Conservation (phyloP, 768 basidiomycete genomes). For the Gelatoporia subvermispora region DNA sequence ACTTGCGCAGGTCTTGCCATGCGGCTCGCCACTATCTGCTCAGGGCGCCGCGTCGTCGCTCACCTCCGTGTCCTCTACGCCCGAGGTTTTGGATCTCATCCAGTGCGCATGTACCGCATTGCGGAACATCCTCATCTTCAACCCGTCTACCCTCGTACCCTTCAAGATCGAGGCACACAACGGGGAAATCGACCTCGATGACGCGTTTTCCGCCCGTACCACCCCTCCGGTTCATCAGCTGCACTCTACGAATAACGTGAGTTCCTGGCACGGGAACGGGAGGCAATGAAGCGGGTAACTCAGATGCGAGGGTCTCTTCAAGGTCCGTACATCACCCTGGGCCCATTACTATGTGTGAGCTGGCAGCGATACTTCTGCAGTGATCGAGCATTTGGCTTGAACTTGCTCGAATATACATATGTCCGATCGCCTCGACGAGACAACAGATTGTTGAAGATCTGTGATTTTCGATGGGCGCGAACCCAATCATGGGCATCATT, state of each 20-base stretch:
- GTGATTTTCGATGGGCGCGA: no score
- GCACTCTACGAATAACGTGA: slow-evolving; percentile 19
- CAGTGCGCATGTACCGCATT: slow-evolving; percentile 2
- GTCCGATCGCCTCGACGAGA: no score
- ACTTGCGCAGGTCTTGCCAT: slow-evolving; percentile 37
- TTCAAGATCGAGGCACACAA: slow-evolving; percentile 16
- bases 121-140: no score
- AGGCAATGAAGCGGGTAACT: slow-evolving; percentile 88
- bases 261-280: slow-evolving; percentile 31
- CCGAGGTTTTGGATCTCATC: slow-evolving; percentile 16
- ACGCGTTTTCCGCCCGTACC: no score
- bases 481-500: not conserved
- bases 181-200: slow-evolving; percentile 8
- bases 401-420: no score
- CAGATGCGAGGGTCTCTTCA: slow-evolving; percentile 90
- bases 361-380: no score
- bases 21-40: slow-evolving; percentile 36
- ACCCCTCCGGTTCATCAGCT: slow-evolving; percentile 8
- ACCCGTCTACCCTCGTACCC: slow-evolving; percentile 8
- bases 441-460: no score
- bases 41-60: slow-evolving; percentile 20
- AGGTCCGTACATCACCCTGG: slow-evolving; percentile 48
- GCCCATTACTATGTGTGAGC: no score
- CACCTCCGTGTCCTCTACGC: slow-evolving; percentile 15
- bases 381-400: no score